Conservation (phyloP, 257 asterid genomes). For the Ilex asprella region DNA sequence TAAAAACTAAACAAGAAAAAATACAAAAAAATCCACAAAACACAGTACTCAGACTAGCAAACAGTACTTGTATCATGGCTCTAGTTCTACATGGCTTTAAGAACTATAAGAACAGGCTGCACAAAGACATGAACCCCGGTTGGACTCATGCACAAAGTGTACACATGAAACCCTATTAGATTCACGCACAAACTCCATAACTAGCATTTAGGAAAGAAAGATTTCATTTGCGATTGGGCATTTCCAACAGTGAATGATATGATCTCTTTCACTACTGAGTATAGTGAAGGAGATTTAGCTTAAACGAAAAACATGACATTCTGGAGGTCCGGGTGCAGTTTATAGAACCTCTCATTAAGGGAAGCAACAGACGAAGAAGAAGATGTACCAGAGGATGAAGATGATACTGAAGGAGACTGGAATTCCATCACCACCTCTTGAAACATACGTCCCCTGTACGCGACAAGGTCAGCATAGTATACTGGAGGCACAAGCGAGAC, state of each 20-base stretch:
- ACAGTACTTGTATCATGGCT: too few species aligned
- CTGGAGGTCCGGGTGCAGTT: slow-evolving; percentile 34
- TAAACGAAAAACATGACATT: slow-evolving; percentile 53
- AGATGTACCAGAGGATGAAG: neutral
- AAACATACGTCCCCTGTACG: slow-evolving; percentile 63
- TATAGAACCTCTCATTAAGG: slow-evolving; percentile 30
- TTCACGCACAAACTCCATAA: slow-evolving; percentile 68
- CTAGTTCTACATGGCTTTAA: too few species aligned
- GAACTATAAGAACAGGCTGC: too few species aligned
- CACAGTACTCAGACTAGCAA: too few species aligned
- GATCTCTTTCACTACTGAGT: slow-evolving; percentile 4
- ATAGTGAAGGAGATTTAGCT: slow-evolving; percentile 9
- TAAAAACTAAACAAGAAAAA: too few species aligned
- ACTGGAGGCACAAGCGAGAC: slow-evolving; percentile 77
- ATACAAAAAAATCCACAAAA: too few species aligned
- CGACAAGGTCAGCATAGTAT: slow-evolving; percentile 72
- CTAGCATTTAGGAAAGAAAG: slow-evolving; percentile 25
- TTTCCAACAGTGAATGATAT: neutral
- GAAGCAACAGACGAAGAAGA: slow-evolving; percentile 19
- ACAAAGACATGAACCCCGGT: too few species aligned
- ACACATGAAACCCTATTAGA: slow-evolving; percentile 33
- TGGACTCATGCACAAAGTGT: too few species aligned
- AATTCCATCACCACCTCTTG: slow-evolving; percentile 43
- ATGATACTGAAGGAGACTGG: slow-evolving; percentile 5
- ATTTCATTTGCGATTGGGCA: slow-evolving; percentile 10